Conservation (phyloP, 768 basidiomycete species). For the Boletus rubroflammeus region DNA sequence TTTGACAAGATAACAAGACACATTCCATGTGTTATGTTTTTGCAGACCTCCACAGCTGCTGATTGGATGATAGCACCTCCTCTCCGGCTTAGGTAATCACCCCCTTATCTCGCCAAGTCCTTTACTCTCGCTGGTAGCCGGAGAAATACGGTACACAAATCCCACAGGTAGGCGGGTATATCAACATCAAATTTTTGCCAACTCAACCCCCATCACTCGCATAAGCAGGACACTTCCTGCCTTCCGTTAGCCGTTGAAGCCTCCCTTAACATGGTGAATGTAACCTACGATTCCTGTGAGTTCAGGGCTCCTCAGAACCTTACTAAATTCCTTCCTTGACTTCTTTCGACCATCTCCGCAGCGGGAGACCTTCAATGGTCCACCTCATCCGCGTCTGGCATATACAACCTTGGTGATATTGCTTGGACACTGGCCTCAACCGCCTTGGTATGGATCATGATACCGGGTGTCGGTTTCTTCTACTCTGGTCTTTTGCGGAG, state of each 20-base stretch:
- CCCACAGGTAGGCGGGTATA: constrained; percentile 23
- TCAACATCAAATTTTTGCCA: constrained; percentile 1
- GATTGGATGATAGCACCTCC: constrained; percentile 23
- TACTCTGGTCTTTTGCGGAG: constrained; percentile 88
- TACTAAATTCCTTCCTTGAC: background rate
- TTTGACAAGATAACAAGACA: constrained; percentile 18
- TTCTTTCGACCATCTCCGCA: constrained; percentile 8
- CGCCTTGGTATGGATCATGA: constrained; percentile 83
- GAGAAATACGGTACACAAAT: constrained; percentile 13
- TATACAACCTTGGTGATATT: constrained; percentile 63
- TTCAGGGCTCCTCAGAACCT: background rate
- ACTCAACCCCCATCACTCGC: background rate
- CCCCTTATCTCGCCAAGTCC: constrained; percentile 20
- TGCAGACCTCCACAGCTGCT: background rate
- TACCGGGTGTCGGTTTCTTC: constrained; percentile 82
- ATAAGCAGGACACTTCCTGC: background rate
- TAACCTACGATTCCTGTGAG: constrained; percentile 41
- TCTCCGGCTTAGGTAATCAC: constrained; percentile 18
- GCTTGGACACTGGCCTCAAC: constrained; percentile 69
- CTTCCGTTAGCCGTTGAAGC: background rate
- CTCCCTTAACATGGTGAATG: constrained; percentile 38
- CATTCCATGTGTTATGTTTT: background rate
- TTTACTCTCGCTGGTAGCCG: background rate
- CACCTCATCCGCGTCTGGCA: constrained; percentile 20
- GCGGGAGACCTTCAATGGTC: constrained; percentile 39